Base-by-base conservation (phyloP, 2,329 filamentous ascomycete genomes). In the Knufia petricola region DNA sequence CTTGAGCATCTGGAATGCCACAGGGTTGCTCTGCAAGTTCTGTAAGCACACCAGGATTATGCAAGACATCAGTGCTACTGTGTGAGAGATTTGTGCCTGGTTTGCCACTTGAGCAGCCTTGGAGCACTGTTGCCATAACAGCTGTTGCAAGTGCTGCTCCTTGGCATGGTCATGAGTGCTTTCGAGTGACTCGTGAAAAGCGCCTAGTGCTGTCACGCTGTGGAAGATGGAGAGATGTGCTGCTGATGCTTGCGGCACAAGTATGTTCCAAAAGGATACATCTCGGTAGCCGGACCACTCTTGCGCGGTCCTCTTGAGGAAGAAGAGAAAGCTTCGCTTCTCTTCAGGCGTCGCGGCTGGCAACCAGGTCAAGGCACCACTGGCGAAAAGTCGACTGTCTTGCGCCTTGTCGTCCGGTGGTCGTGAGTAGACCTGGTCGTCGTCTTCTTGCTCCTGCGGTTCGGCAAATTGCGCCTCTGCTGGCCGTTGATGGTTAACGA, bases 161-260 rank as follows among this genome's bases (percentile, higher is more conserved):
- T 55, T 51, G 34, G 52, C 48, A 9, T 50, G 51, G 28, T 55
- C 55, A 15, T 50, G 38, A 19, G 55, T 52, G 1, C 48, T 34
- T 34, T 57, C 55, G 41, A 50, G 53, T 15, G 55, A 55, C 49
- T 63, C 61, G 43, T 63, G 61, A 7, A 62, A 42, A 4, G 61
- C 58, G 10, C 61, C 61, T 7, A 62, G 46, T 7, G 60, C 60
- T 21, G 62, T 57, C 44, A 61, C 54, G 8, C 59, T 55, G 49
- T 63, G 60, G 47, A 61, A 60, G 17, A 63, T 53, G 1, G 60
- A 58, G 26, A 54, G 59, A 40, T 62, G 59, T 9, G 58, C 52
- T 34, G 61, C 59, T 26, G 56, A 61, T 10, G 59, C 59, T 42
- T 62, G 61, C 42, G 61, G 53, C 7, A 63, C 58, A 2, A 61